phyloP scores from a whole-genome alignment of 257 asterid genomes.

The Avicennia marina region DNA sequence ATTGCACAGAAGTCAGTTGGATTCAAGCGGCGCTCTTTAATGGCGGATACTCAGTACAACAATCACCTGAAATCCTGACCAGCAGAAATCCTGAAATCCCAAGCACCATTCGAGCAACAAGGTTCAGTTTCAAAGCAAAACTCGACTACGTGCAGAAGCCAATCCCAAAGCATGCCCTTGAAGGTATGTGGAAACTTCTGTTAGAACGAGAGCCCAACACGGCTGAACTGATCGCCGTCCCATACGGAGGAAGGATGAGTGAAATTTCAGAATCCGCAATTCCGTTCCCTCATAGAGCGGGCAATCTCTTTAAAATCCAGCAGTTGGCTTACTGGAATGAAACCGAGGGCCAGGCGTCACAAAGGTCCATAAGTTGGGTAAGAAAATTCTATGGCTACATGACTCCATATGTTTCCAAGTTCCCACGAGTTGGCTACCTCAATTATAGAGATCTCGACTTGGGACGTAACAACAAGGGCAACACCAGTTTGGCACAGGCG shows the following conservation, averaged over 20 bases:
- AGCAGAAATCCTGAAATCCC: background rate
- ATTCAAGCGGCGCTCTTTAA: constrained; percentile 12
- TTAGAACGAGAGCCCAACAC: constrained; percentile 14
- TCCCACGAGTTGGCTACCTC: constrained; percentile 25
- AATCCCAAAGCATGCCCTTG: constrained; percentile 20
- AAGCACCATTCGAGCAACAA: background rate
- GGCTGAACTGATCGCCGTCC: constrained; percentile 12
- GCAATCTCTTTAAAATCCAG: constrained; percentile 22
- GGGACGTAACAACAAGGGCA: constrained; percentile 21
- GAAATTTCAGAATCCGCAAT: constrained; percentile 22
- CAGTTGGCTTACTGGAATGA: constrained; percentile 23
- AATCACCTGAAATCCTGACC: constrained; percentile 16
- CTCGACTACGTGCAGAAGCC: constrained; percentile 34
- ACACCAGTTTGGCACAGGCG: constrained; percentile 25
- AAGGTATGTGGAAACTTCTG: constrained; percentile 22
- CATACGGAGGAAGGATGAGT: constrained; percentile 37
- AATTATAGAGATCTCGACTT: constrained; percentile 40
- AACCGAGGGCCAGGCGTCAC: background rate
- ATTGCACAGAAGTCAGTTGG: constrained; percentile 32
- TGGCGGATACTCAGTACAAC: background rate
- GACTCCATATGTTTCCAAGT: constrained; percentile 34
- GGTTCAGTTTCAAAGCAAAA: constrained; percentile 20
- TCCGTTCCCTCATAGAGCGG: constrained; percentile 37
- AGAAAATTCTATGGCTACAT: constrained; percentile 21
- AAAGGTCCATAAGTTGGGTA: constrained; percentile 20